Base-by-base conservation (phyloP, 345 rosid species). In the Boechera divaricarpa region DNA sequence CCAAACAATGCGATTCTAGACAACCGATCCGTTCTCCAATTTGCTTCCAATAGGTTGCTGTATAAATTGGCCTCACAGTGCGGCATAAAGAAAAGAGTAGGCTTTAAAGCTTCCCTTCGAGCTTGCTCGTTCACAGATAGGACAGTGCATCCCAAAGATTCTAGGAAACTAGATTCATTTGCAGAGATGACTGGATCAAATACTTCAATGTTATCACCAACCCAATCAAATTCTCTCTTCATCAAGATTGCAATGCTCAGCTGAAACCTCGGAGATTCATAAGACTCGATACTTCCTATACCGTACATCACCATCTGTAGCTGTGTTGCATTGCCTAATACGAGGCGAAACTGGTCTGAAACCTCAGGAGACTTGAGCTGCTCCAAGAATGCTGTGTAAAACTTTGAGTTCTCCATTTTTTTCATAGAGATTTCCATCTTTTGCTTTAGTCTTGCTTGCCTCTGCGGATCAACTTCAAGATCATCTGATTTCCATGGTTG, bases 31-130 rank as follows among this genome's bases (percentile, higher is more conserved):
- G 49, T 47, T n/a, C 77, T 79, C 97, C 96, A 88, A 51, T 92
- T 92, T 8, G 88, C 86, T 56, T 86, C 85, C 71, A 91, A 63
- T 11, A 95, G 91, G 79, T 92, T 89, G 84, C 79, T 72, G 44
- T 89, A 95, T 24, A 95, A 67, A 83, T 65, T 89, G 12, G 90
- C 97, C 48, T 92, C 98, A 36, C 98, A 95, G 65, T 92, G 98
- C 12, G 96, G 96, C 99, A 92, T 92, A 79, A 82, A 92, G 82
- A 95, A 92, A 47, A 92, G 84, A 0, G 87, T 87, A 60, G 98
- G 94, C 75, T 81, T 89, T 54, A 38, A 45, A 59, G 85, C 97
- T 61, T 80, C 76, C 21, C 94, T 84, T 10, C 90, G 87, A 48
- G 88, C 98, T 48, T 88, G 89, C 83, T 95, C 97, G 12, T 95